phyloP scores from a whole-genome alignment of 352 stramenopile species.

The Phytophthora niederhauseri region DNA sequence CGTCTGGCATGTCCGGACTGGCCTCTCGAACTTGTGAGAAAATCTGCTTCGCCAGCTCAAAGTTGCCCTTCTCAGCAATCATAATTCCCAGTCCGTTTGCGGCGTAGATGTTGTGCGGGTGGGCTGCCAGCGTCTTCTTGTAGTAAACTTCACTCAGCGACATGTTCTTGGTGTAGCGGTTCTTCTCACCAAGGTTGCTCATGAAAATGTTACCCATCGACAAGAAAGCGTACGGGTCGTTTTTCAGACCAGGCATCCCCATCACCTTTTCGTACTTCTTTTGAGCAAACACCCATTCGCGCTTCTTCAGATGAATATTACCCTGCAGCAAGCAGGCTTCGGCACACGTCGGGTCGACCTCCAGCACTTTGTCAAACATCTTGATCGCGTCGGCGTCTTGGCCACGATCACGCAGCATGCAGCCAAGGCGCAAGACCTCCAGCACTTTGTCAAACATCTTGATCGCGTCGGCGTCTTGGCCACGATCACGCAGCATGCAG shows the following conservation, averaged over 20 bases:
- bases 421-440: slow-evolving; percentile 92
- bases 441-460: slow-evolving; percentile 95
- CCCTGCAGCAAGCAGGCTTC: slow-evolving; percentile 95
- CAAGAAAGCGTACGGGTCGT: slow-evolving; percentile 97
- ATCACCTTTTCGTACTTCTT: slow-evolving; percentile 95
- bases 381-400: slow-evolving; percentile 90
- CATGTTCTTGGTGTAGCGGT: slow-evolving; percentile 97
- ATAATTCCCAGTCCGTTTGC: slow-evolving; percentile 98
- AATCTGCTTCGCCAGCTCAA: slow-evolving; percentile 96
- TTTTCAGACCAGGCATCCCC: slow-evolving; percentile 95
- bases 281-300: slow-evolving; percentile 95
- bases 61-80: slow-evolving; percentile 97
- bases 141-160: slow-evolving; percentile 95
- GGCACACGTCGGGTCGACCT: slow-evolving; percentile 90
- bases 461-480: slow-evolving; percentile 87
- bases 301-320: slow-evolving; percentile 96
- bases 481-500: slow-evolving; percentile 94
- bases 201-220: slow-evolving; percentile 99
- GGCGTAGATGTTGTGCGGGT: slow-evolving; percentile 95
- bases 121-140: slow-evolving; percentile 94
- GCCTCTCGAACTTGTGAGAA: slow-evolving; percentile 97
- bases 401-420: slow-evolving; percentile 94
- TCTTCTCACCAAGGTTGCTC: slow-evolving; percentile 95
- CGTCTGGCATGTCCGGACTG: slow-evolving; percentile 95
- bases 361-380: slow-evolving; percentile 94